phyloP scores from a whole-genome alignment of 768 basidiomycete species.

The Pleurotus giganteus region DNA sequence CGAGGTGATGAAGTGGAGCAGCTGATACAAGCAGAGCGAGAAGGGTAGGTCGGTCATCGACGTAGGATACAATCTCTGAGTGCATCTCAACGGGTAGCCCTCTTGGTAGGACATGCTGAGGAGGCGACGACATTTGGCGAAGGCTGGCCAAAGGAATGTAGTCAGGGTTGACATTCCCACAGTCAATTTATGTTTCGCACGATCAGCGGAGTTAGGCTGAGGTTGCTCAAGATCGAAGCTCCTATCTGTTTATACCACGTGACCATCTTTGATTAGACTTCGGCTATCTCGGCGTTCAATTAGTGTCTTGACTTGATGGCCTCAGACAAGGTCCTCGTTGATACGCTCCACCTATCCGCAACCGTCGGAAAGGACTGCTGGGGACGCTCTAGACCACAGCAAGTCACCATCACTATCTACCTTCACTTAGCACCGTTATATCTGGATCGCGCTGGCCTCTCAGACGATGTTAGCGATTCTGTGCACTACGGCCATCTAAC shows the following conservation, averaged over 20 bases:
- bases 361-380: slow-evolving; percentile 52
- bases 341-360: slow-evolving; percentile 37
- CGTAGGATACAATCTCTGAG: neutral
- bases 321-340: slow-evolving; percentile 44
- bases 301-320: neutral
- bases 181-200: too few species aligned
- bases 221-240: too few species aligned
- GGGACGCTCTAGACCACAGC: slow-evolving; percentile 46
- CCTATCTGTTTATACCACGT: neutral
- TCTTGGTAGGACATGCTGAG: too few species aligned
- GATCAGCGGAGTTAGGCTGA: too few species aligned
- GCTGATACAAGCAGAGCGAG: neutral
- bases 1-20: neutral
- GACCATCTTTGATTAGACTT: neutral
- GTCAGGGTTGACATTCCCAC: too few species aligned
- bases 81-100: neutral
- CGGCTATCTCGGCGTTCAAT: neutral
- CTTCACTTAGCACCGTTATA: slow-evolving; percentile 40
- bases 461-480: slow-evolving; percentile 54
- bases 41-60: neutral
- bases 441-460: slow-evolving; percentile 41
- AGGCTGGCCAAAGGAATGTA: too few species aligned
- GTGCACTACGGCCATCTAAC: slow-evolving; percentile 66
- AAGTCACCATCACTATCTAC: slow-evolving; percentile 48
- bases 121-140: too few species aligned